These are phyloP conservation scores for Pseudonitzschia delicatissima DNA, from an alignment of 108 stramenopile species.

Conservation along the genomic window DNA sequence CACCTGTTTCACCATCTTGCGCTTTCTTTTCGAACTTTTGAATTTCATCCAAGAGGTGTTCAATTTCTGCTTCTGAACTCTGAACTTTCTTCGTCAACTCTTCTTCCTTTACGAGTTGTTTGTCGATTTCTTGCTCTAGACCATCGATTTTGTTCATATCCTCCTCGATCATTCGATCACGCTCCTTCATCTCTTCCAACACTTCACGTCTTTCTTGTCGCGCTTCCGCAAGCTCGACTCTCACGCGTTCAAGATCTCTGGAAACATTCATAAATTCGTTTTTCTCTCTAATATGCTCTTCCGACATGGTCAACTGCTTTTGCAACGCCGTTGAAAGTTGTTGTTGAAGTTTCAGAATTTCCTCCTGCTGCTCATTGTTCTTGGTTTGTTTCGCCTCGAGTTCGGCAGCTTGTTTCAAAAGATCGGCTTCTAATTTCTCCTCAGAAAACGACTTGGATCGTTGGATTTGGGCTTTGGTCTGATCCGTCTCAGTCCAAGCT, in stretches of 20 bases:
- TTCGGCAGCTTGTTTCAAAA: conserved; percentile 3
- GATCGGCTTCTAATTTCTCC: conserved; percentile 3
- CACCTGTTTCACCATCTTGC: background rate
- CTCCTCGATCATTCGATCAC: conserved; percentile 11
- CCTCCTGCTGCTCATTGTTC: conserved; percentile 13
- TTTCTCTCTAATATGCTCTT: conserved; percentile 34
- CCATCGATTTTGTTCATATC: conserved; percentile 10
- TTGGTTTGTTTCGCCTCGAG: background rate
- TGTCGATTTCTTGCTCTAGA: conserved; percentile 19
- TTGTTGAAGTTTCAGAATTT: conserved; percentile 32
- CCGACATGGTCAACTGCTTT: conserved; percentile 23
- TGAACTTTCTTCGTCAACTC: conserved; percentile 14
- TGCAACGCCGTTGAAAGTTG: conserved; percentile 29
- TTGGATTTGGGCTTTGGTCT: background rate
- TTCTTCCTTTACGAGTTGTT: conserved; percentile 19
- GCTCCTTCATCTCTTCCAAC: background rate
- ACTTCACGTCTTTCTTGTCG: conserved; percentile 1
- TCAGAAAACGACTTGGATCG: background rate
- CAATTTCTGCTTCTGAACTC: conserved; percentile 32
- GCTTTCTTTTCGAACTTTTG: conserved; percentile 34
- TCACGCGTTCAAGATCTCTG: conserved; percentile 15
- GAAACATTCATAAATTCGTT: conserved; percentile 27
- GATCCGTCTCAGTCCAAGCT: conserved; percentile 1
- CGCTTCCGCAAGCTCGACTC: conserved; percentile 12
- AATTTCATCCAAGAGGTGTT: conserved; percentile 30